Conservation (phyloP, 1,284 basidiomycete species). For the Tilletia walkeri region DNA sequence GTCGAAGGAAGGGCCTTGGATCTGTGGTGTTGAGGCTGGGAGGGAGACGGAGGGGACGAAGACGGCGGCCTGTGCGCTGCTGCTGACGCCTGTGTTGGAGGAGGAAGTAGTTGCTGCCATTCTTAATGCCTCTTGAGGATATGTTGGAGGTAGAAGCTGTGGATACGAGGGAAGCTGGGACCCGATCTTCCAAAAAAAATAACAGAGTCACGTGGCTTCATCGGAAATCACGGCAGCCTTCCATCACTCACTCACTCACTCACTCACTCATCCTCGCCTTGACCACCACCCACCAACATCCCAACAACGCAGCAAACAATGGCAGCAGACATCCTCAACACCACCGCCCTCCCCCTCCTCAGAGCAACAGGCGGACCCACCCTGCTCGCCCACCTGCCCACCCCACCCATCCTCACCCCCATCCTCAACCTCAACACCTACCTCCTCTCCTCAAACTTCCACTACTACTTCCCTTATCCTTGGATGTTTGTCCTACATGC, state of each 20-base stretch:
- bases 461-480: background rate
- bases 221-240: too few species aligned
- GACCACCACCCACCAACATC: too few species aligned
- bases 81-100: constrained; percentile 1
- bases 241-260: too few species aligned
- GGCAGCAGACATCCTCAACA: too few species aligned
- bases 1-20: constrained; percentile 85
- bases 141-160: too few species aligned
- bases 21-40: constrained; percentile 58
- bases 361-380: constrained; percentile 3
- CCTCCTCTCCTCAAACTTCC: background rate
- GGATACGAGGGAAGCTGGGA: too few species aligned
- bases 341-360: background rate
- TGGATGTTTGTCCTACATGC: constrained; percentile 13
- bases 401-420: constrained; percentile 3
- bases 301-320: too few species aligned
- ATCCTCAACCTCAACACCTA: constrained; percentile 6
- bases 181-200: too few species aligned
- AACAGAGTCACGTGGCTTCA: too few species aligned
- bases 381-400: background rate
- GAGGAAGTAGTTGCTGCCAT: too few species aligned
- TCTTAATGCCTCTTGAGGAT: too few species aligned
- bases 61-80: constrained; percentile 39
- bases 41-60: constrained; percentile 38
- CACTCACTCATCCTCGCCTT: too few species aligned